phyloP scores from a whole-genome alignment of 2,329 filamentous ascomycete species.

The Colletotrichum magnum region DNA sequence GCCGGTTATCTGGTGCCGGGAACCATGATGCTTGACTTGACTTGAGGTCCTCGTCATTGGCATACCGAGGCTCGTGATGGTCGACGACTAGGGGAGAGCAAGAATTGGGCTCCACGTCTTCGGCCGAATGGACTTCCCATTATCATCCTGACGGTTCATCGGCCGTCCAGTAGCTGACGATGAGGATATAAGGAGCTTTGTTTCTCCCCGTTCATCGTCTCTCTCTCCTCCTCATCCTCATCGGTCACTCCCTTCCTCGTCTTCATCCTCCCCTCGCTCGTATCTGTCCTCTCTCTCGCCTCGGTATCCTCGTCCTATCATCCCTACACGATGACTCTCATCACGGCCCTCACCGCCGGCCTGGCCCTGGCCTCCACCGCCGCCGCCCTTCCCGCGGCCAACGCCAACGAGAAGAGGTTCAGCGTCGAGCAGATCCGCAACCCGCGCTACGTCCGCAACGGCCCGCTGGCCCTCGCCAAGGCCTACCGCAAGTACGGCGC shows the following conservation, averaged over 20 bases:
- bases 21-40: conserved; percentile 14
- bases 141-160: not conserved
- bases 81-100: not conserved
- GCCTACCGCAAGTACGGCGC: conserved; percentile 55
- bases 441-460: conserved; percentile 49
- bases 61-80: conserved; percentile 21
- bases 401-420: conserved; percentile 42
- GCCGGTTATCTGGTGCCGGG: conserved; percentile 32
- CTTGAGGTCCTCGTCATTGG: conserved; percentile 8
- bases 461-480: conserved; percentile 52
- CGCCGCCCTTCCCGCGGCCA: conserved; percentile 40
- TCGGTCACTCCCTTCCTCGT: not conserved
- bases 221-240: conserved; percentile 22
- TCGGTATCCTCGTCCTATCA: not conserved
- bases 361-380: conserved; percentile 44
- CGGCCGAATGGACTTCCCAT: not conserved
- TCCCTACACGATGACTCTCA: conserved; percentile 31
- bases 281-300: not conserved
- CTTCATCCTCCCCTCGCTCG: conserved; percentile 8
- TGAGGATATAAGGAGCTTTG: conserved; percentile 33
- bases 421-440: conserved; percentile 55
- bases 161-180: conserved; percentile 2
- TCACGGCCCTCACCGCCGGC: conserved; percentile 34
- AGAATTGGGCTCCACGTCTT: not conserved
- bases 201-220: conserved; percentile 5